Conservation (phyloP, 2,329 filamentous ascomycete species). For the Neurospora sp. region DNA sequence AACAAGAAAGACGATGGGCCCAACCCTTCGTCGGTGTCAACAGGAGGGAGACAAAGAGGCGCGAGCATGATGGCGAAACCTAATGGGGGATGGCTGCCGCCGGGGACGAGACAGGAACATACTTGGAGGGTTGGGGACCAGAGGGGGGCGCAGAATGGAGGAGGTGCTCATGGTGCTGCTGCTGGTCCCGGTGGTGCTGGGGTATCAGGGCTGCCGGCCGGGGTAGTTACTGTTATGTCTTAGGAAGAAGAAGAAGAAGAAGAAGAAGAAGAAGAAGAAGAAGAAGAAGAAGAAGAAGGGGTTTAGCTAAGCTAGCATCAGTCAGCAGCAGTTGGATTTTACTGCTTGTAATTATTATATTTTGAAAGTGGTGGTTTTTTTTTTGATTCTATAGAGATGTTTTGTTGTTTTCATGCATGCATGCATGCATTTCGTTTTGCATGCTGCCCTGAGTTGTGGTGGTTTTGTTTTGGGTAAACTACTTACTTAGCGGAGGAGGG, state of each 20-base stretch:
- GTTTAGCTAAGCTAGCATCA: background rate
- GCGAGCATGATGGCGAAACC: constrained; percentile 19
- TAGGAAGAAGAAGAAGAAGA: background rate
- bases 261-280: background rate
- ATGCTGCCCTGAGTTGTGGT: background rate
- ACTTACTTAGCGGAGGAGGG: too few relatives aligned
- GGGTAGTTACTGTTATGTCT: background rate
- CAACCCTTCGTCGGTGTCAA: constrained; percentile 7
- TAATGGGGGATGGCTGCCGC: constrained; percentile 57
- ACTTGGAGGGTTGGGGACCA: constrained; percentile 53
- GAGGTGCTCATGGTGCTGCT: background rate
- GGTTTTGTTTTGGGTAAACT: background rate
- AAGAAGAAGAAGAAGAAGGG: background rate
- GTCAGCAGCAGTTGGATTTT: background rate
- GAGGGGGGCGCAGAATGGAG: constrained; percentile 6
- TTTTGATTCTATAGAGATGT: background rate
- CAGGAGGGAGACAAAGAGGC: constrained; percentile 15
- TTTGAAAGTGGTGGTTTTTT: background rate
- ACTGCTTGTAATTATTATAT: background rate
- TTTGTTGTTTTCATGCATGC: background rate
- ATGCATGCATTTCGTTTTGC: background rate
- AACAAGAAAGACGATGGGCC: constrained; percentile 9
- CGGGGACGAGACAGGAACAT: constrained; percentile 76
- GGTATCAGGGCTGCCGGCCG: background rate
- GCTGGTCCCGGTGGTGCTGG: too few relatives aligned